Evolutionary conservation across 106 monocot genomes (phyloP), one percentile per base, ranked within the genome.

Genomic region (Dioscorea zingiberensis): DNA sequence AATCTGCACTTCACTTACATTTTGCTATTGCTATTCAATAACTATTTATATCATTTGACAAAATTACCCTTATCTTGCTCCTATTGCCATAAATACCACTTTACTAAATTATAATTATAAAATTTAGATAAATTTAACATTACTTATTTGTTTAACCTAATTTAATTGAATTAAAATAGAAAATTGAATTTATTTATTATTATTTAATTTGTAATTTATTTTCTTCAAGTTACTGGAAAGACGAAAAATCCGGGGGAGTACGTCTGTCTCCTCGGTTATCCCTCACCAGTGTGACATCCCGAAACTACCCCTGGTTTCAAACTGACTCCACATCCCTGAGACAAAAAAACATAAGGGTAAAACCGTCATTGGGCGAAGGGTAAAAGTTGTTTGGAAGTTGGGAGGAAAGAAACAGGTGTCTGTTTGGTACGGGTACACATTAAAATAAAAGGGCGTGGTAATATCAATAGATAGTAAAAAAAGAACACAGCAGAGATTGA

Each of bases 231-330:
- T 6, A 2, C 3, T 38, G 38, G 51, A 53, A 53, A 56, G n/a
- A 24, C 56, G 23, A 21, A 56, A 56, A 56, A 25, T 56, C 56
- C 56, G 56, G 56, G 56, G 56, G 23, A 56, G 56, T 56, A 56
- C 56, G 56, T 22, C 53, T 13, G 17, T n/a, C 38, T 6, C 38
- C 19, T 56, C 56, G 51, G 19, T 53, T 56, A 19, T 56, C 56
- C 23, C 19, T 24, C 19, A 22, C 56, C 2, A 16, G 13, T 13
- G 2, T 53, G 51, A 38, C 0, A 38, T 53, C 10, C 19, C 51
- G 13, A 53, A 18, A 18, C 51, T 5, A 53, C 19, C 51, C 51
- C 23, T 16, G 3, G 14, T 21, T 3, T 24, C 23, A 56, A 18
- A 12, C 56, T 25, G 7, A 7, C 21, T 56, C 56, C 23, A 3